Evolutionary conservation across 2,329 filamentous ascomycete species (phyloP).

Genomic region (Curvularia lunata): DNA sequence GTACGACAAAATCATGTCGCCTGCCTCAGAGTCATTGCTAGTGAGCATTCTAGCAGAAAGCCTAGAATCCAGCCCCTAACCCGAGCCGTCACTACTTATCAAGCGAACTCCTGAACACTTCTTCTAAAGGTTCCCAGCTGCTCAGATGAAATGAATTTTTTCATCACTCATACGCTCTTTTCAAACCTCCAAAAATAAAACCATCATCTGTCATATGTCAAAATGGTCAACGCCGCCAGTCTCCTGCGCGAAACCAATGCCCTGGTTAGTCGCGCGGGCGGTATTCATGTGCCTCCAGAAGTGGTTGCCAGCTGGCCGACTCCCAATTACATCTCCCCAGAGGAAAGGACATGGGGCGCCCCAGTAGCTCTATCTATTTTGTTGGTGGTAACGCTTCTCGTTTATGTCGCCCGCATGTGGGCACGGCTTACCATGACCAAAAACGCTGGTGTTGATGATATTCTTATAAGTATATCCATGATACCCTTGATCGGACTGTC

Average conservation of each 20-base stretch:
- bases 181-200: not conserved
- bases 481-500: not conserved
- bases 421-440: not conserved
- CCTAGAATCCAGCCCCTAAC: not conserved
- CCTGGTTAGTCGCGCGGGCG: not conserved
- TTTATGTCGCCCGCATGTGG: not conserved
- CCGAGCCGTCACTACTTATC: not conserved
- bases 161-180: not conserved
- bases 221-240: not conserved
- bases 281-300: not conserved
- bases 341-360: not conserved
- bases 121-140: not conserved
- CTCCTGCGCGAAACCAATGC: not conserved
- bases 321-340: not conserved
- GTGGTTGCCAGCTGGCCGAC: not conserved
- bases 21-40: not conserved
- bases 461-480: not conserved
- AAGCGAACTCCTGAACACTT: not conserved
- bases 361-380: not conserved
- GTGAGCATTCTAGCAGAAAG: constrained; percentile 1
- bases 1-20: not conserved
- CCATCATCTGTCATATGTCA: not conserved
- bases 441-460: not conserved
- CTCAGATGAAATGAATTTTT: not conserved
- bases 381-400: not conserved